Conservation (phyloP, 257 asterid genomes). For the Agastache rugosa region DNA sequence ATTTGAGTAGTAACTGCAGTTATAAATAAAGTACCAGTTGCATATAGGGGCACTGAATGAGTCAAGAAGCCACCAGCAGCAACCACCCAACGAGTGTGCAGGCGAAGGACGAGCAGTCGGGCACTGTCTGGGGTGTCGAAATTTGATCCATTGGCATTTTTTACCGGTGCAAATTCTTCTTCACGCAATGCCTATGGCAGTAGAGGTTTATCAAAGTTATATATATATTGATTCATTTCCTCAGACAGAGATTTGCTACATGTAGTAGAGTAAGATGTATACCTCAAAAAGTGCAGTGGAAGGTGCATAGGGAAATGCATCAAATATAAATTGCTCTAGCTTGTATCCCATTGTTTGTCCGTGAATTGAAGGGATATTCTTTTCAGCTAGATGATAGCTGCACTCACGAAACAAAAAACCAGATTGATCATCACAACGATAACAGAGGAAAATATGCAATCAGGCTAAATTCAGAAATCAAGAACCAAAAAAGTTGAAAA, state of each 20-base stretch:
- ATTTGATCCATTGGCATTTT: constrained; percentile 90
- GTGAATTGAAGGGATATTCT: constrained; percentile 81
- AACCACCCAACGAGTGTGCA: constrained; percentile 95
- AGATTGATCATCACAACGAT: constrained; percentile 23
- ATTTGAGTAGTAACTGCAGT: constrained; percentile 1
- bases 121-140: constrained; percentile 98
- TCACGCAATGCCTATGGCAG: constrained; percentile 70
- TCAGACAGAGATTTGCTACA: neutral
- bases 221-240: neutral
- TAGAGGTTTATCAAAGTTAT: neutral
- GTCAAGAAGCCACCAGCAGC: constrained; percentile 99
- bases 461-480: neutral
- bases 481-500: neutral
- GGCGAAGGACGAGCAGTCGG: constrained; percentile 83
- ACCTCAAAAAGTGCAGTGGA: constrained; percentile 96
- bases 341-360: constrained; percentile 81
- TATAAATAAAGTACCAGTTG: constrained; percentile 57
- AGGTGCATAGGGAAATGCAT: constrained; percentile 95
- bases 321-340: constrained; percentile 93
- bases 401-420: constrained; percentile 34
- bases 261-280: constrained; percentile 4
- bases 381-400: constrained; percentile 96
- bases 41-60: constrained; percentile 91
- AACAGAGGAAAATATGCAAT: constrained; percentile 5
- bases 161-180: constrained; percentile 98